Conservation (phyloP, 169 alveolate genomes). For the Plasmodium cynomolgi region DNA sequence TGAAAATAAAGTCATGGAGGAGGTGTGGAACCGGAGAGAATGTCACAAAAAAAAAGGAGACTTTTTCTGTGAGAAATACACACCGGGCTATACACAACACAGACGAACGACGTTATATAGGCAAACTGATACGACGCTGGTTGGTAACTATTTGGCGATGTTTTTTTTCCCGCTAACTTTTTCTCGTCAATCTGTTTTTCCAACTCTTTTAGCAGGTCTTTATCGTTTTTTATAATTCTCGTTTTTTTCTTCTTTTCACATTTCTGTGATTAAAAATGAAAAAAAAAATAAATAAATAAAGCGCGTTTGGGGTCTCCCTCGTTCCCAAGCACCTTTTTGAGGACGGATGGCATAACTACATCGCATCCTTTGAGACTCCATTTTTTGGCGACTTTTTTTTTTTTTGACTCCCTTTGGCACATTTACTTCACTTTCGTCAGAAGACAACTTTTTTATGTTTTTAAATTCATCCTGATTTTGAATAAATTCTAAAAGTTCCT, state of each 20-base stretch:
- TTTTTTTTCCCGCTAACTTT: slow-evolving; percentile 20
- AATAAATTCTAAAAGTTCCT: slow-evolving; percentile 63
- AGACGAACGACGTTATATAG: background rate
- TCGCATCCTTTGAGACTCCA: background rate
- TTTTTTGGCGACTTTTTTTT: background rate
- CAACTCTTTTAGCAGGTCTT: slow-evolving; percentile 35
- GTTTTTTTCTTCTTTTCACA: slow-evolving; percentile 10
- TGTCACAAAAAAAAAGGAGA: background rate
- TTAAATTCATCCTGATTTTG: slow-evolving; percentile 69
- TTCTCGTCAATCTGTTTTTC: slow-evolving; percentile 59
- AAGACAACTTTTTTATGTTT: slow-evolving; percentile 23
- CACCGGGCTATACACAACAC: background rate
- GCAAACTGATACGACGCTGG: background rate
- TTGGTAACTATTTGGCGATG: background rate
- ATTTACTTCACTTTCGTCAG: slow-evolving; percentile 40
- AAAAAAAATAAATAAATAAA: background rate
- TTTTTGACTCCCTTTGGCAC: background rate
- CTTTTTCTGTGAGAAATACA: background rate
- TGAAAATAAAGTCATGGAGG: background rate
- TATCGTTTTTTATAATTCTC: slow-evolving; percentile 51
- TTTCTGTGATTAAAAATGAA: background rate
- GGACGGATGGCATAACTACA: background rate
- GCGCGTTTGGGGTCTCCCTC: background rate
- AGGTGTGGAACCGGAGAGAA: background rate
- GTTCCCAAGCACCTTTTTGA: background rate